Percentiles rank a stretch among this genome's conserved stretches.
These are phyloP conservation scores for Quercus variabilis DNA, from an alignment of 306 rosid species.

Conservation along the genomic window DNA sequence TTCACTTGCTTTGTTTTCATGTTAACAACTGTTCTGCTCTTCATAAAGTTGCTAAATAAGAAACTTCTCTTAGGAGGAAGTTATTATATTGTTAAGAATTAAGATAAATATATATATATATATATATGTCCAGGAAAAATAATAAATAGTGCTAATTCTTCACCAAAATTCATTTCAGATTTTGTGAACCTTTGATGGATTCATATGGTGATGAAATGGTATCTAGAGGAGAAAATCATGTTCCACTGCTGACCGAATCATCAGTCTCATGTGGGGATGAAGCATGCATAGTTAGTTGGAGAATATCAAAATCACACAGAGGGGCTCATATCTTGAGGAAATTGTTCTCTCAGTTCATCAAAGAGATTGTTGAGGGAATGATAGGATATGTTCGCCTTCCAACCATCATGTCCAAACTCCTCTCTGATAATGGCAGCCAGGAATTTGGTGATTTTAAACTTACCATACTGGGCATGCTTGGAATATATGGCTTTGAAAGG, in stretches of 20 bases:
- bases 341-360: slow-evolving; percentile 76
- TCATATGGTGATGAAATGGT: slow-evolving; percentile 40
- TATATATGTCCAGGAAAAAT: too few species aligned
- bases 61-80: neutral
- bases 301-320: slow-evolving; percentile 54
- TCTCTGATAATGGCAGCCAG: slow-evolving; percentile 85
- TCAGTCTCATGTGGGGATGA: slow-evolving; percentile 40
- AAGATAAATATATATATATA: neutral
- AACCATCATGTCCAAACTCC: slow-evolving; percentile 90
- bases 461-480: slow-evolving; percentile 94
- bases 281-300: slow-evolving; percentile 61
- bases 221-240: slow-evolving; percentile 40
- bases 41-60: neutral
- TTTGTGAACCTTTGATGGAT: slow-evolving; percentile 83
- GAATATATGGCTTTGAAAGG: slow-evolving; percentile 91
- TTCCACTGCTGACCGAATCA: slow-evolving; percentile 37
- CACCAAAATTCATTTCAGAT: slow-evolving; percentile 44
- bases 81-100: neutral
- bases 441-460: slow-evolving; percentile 95
- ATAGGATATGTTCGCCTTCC: slow-evolving; percentile 94
- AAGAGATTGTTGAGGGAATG: slow-evolving; percentile 97
- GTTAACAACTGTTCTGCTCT: neutral
- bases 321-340: slow-evolving; percentile 63
- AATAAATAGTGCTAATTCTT: slow-evolving; percentile 10
- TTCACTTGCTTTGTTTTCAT: neutral